phyloP scores from a whole-genome alignment of 2,329 filamentous ascomycete species.

The Colletotrichum spaethianum region DNA sequence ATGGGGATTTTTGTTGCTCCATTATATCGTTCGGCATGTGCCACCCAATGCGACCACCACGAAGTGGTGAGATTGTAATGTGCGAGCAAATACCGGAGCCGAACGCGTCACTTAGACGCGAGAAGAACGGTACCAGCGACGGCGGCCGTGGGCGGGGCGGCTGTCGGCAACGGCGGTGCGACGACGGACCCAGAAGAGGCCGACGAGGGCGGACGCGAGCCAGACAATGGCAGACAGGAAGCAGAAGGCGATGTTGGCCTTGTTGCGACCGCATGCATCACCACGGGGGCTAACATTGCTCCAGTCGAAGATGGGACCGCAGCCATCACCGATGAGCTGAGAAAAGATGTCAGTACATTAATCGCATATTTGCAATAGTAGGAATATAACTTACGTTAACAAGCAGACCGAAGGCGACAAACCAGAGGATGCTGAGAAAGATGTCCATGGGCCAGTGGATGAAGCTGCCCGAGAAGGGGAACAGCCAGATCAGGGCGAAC shows the following conservation, averaged over 20 bases:
- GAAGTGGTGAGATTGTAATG: neutral
- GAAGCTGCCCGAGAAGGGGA: constrained; percentile 78
- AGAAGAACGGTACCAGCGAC: constrained; percentile 60
- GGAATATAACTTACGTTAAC: constrained; percentile 66
- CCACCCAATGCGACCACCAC: neutral
- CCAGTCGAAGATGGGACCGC: constrained; percentile 74
- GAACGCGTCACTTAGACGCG: constrained; percentile 53
- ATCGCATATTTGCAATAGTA: neutral
- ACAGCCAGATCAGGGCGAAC: constrained; percentile 78
- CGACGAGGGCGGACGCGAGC: constrained; percentile 75
- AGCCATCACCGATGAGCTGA: constrained; percentile 61
- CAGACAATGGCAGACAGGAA: constrained; percentile 81
- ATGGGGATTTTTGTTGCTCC: neutral
- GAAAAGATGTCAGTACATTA: neutral
- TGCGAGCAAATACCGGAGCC: neutral
- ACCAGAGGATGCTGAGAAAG: constrained; percentile 79
- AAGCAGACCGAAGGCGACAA: constrained; percentile 76
- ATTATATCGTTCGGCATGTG: neutral
- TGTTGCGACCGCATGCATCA: constrained; percentile 76
- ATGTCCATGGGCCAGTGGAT: constrained; percentile 81
- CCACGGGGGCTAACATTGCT: constrained; percentile 62
- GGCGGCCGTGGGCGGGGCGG: constrained; percentile 48
- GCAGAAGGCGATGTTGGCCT: constrained; percentile 78
- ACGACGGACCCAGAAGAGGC: constrained; percentile 67
- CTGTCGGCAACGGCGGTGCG: constrained; percentile 49